Base-by-base conservation (phyloP, 495 filamentous ascomycete genomes). In the Entonaema liquescens region DNA sequence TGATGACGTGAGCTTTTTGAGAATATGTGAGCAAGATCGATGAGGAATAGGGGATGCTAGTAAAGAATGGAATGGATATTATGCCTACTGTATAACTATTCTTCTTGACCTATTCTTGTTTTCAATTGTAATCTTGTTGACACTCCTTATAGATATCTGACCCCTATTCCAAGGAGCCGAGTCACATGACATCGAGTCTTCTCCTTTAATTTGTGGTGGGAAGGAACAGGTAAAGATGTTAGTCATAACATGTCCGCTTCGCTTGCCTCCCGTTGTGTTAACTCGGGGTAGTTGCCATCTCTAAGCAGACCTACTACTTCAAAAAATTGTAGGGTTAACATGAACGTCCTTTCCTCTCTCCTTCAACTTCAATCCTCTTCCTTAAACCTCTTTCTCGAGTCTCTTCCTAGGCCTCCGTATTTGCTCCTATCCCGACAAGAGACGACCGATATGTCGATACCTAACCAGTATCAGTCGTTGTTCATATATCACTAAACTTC, bases 51-150 rank as follows among this genome's bases (percentile, higher is more conserved):
- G 19, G 35, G 52, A 19, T 19, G 35, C n/a, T 11, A 42, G 13
- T 28, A 59, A 36, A 29, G 29, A 42, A 59, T 55, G 28, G 33
- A 40, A 63, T 29, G 23, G 13, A 25, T 54, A 44, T 25, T 57
- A 23, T 65, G 50, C 40, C 21, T 60, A 62, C 26, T 9, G 19
- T 71, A 62, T 67, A 40, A 63, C 59, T 23, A 62, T 58, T 50
- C 38, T 17, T 36, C 26, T 62, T 47, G 9, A 17, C 25, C 42
- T 23, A 12, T 57, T 23, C 0, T 58, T 23, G 23, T 3, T 21
- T 38, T 21, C 47, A 47, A 21, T 47, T 53, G 13, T 38, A 28
- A 40, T 1, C n/a, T 0, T 19, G 8, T 55, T 44, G 13, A 49
- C n/a, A 47, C 36, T 21, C 17, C 33, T 23, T 21, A 38, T 21